Conservation (phyloP, 805 yeast species). For the Metschnikowia cubensis region DNA sequence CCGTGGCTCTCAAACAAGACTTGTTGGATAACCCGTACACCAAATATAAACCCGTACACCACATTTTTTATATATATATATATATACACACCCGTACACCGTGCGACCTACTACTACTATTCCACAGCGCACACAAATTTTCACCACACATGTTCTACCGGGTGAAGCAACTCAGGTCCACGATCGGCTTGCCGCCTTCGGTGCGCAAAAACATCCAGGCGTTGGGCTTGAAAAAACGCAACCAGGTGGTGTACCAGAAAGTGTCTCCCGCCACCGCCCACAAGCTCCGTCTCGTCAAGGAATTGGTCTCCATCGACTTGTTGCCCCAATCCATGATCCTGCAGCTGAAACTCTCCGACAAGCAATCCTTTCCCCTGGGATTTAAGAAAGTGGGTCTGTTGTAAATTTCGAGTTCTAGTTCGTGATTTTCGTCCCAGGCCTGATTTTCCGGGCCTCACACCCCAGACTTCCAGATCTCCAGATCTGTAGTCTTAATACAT, state of each 20-base stretch:
- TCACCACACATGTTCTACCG: conserved; percentile 34
- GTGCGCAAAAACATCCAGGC: conserved; percentile 61
- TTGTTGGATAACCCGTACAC: background rate
- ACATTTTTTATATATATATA: too few species aligned
- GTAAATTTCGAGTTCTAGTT: background rate
- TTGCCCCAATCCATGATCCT: conserved; percentile 37
- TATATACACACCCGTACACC: conserved; percentile 3
- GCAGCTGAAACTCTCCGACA: conserved; percentile 8
- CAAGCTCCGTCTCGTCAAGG: conserved; percentile 76
- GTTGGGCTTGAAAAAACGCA: conserved; percentile 73
- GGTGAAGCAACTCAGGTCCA: conserved; percentile 73
- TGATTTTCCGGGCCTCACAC: too few species aligned
- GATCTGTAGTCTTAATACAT: too few species aligned
- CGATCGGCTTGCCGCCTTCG: conserved; percentile 77
- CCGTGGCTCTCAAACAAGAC: too few species aligned
- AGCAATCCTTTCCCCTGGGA: conserved; percentile 14
- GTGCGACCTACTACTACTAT: too few species aligned
- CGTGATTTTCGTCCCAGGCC: too few species aligned
- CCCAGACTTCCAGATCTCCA: too few species aligned
- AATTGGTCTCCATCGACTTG: conserved; percentile 76
- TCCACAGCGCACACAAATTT: background rate
- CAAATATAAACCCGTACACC: background rate
- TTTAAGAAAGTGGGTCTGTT: conserved; percentile 16
- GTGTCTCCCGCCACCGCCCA: conserved; percentile 83
- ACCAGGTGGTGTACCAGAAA: conserved; percentile 66